These are phyloP conservation scores for Starmerella potacharoeniae DNA, from an alignment of 805 yeast genomes.

Conservation along the genomic window DNA sequence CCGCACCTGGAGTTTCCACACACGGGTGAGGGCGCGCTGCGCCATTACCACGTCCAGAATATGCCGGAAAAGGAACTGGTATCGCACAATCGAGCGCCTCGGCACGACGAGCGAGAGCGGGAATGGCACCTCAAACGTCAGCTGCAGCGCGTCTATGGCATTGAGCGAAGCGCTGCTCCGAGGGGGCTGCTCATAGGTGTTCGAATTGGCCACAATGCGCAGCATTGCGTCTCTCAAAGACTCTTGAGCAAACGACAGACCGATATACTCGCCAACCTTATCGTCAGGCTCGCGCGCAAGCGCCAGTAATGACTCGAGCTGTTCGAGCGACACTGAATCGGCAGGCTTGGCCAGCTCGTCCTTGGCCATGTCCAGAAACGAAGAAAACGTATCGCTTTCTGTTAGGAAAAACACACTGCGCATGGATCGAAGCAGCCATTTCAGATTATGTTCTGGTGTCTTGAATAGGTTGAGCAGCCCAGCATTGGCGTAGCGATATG, in stretches of 20 bases:
- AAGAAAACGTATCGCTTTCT: slow-evolving; percentile 40
- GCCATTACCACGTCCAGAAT: slow-evolving; percentile 40
- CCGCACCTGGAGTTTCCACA: slow-evolving; percentile 3
- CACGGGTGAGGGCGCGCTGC: slow-evolving; percentile 24
- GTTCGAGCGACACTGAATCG: slow-evolving; percentile 23
- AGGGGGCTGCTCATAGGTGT: background rate
- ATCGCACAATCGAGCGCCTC: slow-evolving; percentile 59
- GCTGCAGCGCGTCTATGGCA: slow-evolving; percentile 30
- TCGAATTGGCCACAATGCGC: slow-evolving; percentile 1
- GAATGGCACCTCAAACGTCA: slow-evolving; percentile 51
- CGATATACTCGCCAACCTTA: slow-evolving; percentile 21
- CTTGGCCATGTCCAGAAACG: slow-evolving; percentile 41
- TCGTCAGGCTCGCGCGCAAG: slow-evolving; percentile 24
- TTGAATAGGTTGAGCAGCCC: slow-evolving; percentile 43
- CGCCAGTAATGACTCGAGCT: slow-evolving; percentile 29
- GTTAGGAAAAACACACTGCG: slow-evolving; percentile 44
- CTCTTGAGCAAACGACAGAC: slow-evolving; percentile 29
- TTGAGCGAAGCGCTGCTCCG: slow-evolving; percentile 8
- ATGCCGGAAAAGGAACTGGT: slow-evolving; percentile 69
- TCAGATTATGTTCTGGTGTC: slow-evolving; percentile 42
- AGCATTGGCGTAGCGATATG: slow-evolving; percentile 57
- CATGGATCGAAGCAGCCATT: slow-evolving; percentile 37
- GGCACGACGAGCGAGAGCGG: slow-evolving; percentile 72
- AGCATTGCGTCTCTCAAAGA: slow-evolving; percentile 23
- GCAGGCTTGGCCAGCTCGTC: slow-evolving; percentile 42